phyloP scores from a whole-genome alignment of 1,284 basidiomycete species.

The Cryptococcus sp. region DNA sequence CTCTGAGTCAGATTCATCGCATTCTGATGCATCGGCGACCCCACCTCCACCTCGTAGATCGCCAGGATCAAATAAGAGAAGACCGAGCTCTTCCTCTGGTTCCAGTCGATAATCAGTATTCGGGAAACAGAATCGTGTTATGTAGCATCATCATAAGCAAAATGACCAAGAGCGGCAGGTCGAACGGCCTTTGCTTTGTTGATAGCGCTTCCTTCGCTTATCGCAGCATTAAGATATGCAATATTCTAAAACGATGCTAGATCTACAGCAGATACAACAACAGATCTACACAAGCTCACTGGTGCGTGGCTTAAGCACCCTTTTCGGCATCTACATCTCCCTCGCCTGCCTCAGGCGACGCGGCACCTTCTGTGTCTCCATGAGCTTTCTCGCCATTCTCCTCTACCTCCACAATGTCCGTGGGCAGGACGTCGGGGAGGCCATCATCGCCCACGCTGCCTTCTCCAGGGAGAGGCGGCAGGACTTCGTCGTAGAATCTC shows the following conservation, averaged over 20 bases:
- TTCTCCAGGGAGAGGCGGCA: conserved; percentile 50
- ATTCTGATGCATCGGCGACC: conserved; percentile 1
- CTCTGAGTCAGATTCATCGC: conserved; percentile 12
- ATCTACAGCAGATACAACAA: background rate
- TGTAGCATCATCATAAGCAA: no score
- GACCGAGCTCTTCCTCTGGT: no score
- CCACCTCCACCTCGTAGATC: background rate
- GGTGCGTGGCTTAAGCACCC: background rate
- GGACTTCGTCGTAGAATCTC: conserved; percentile 71
- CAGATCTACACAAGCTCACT: background rate
- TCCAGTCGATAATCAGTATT: no score
- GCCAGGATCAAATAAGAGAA: background rate
- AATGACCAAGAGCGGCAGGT: no score
- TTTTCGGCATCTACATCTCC: background rate
- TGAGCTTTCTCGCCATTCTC: conserved; percentile 3
- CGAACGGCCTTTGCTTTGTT: no score
- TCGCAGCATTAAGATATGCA: no score
- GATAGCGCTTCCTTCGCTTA: no score
- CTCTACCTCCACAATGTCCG: no score
- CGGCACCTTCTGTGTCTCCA: conserved; percentile 9
- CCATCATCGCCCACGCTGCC: no score
- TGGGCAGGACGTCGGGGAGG: no score
- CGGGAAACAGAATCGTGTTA: no score
- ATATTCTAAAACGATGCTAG: no score
- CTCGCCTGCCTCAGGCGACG: background rate